These are phyloP conservation scores for Malus hybrid DNA, from an alignment of 331 rosid genomes.

Conservation along the genomic window DNA sequence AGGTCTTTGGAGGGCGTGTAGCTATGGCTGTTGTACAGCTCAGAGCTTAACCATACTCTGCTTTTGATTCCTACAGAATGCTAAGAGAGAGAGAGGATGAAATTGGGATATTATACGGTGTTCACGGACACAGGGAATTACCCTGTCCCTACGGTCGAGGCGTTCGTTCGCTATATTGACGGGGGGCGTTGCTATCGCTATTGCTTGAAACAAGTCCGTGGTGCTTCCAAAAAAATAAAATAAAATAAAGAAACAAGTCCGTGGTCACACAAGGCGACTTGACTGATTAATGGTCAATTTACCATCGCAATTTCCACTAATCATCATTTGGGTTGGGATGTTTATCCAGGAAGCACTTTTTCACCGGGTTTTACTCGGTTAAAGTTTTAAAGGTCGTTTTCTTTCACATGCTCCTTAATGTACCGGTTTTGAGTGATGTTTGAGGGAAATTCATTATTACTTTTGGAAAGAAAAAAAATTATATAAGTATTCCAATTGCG, in stretches of 20 bases:
- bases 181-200: slow-evolving; percentile 4
- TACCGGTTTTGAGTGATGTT: too few relatives aligned
- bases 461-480: too few relatives aligned
- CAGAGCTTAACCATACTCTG: slow-evolving; percentile 30
- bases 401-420: too few relatives aligned
- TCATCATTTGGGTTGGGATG: neutral
- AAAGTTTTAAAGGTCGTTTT: too few relatives aligned
- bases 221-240: neutral
- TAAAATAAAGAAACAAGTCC: neutral
- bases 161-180: slow-evolving; percentile 6
- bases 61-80: slow-evolving; percentile 3
- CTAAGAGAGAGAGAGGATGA: slow-evolving; percentile 1
- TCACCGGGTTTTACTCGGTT: too few relatives aligned
- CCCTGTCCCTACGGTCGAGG: slow-evolving; percentile 7
- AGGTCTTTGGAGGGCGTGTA: slow-evolving; percentile 30
- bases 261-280: slow-evolving; percentile 40
- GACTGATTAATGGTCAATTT: neutral
- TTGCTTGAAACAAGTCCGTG: slow-evolving; percentile 2
- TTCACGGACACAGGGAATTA: slow-evolving; percentile 19
- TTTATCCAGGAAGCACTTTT: neutral
- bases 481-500: neutral
- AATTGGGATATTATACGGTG: slow-evolving; percentile 19
- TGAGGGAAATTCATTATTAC: too few relatives aligned
- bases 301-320: neutral
- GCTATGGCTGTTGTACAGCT: slow-evolving; percentile 43